Evolutionary conservation across 31 red algal species (phyloP).

Genomic region (Porphyra umbilicalis): DNA sequence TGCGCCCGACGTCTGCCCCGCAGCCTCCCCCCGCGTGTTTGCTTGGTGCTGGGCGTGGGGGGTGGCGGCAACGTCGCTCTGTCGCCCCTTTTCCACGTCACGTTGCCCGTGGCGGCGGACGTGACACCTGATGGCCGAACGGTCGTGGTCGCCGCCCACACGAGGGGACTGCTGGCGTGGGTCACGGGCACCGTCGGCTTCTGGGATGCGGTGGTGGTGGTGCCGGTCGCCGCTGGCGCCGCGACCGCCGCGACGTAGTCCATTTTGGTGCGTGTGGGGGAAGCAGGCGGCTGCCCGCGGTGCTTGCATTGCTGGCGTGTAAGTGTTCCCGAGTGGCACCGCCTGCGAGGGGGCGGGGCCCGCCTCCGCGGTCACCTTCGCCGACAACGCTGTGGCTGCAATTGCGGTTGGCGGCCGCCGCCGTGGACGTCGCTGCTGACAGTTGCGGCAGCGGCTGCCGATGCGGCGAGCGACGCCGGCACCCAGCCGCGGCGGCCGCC

Average conservation of each 20-base stretch:
- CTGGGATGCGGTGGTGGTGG: neutral
- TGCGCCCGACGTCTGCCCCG: neutral
- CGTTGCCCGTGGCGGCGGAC: neutral
- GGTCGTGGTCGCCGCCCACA: neutral
- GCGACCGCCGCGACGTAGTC: no score
- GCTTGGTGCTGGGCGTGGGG: neutral
- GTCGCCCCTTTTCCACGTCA: neutral
- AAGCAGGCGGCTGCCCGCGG: neutral
- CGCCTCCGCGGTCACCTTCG: slow-evolving; percentile 18
- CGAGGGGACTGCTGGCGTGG: neutral
- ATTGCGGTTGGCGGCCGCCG: neutral
- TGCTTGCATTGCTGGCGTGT: slow-evolving; percentile 26
- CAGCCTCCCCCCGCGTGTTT: neutral
- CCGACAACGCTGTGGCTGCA: slow-evolving; percentile 38
- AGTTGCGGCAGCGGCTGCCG: neutral
- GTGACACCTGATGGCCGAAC: neutral
- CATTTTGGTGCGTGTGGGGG: neutral
- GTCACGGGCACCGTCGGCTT: neutral
- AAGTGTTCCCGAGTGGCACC: slow-evolving; percentile 7
- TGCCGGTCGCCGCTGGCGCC: neutral
- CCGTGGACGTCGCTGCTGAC: neutral
- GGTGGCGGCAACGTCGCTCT: neutral
- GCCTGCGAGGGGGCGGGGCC: neutral
- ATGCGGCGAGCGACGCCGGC: no score
- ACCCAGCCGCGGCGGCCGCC: no score